Base-by-base conservation (phyloP, 805 yeast genomes). In the Jamesozyma lodderae region DNA sequence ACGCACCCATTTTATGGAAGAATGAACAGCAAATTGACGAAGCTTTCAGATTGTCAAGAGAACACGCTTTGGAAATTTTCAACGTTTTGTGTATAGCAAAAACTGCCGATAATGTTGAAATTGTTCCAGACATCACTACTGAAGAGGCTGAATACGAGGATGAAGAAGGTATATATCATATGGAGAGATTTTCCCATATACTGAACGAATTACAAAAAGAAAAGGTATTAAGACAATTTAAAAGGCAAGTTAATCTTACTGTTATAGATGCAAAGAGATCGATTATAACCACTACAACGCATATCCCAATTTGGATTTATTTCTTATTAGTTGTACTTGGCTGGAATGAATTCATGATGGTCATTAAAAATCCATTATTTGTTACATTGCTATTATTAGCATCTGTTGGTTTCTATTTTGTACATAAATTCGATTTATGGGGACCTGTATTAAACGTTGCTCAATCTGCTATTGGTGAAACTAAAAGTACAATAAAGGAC, bases 341-440 rank as follows among this genome's bases (percentile, higher is more conserved):
- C 8, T 92, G 96, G 96, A 88, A 88, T 59, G 96, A 92, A 67
- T 80, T 92, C 48, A 73, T 87, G 81, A 81, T 92, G 8, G 75
- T 92, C 14, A 54, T 92, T 31, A 73, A 94, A 45, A 88, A 84
- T 55, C 96, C 98, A 37, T 51, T 90, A n/a, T 72, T 82, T 48
- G 77, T 88, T 46, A 68, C 82, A 5, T 57, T 87, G 35, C 50
- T 73, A 1, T 55, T 88, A 31, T 36, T 86, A 9, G 32, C 70
- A 1, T 72, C 72, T 1, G 84, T 82, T 0, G 81, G 75, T 1
- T 55, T 71, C 1, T 85, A 81, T 55, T 71, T 82, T 36, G 70
- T 86, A 42, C 80, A 83, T 54, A 72, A 70, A 40, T 67, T 81
- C 56, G 81, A 81, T 46, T 63, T 90, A 58, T 72, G 90, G 65